These are phyloP conservation scores for Alloteropsis angusta DNA, from an alignment of 202 grass and related monocot genomes.

Conservation along the genomic window DNA sequence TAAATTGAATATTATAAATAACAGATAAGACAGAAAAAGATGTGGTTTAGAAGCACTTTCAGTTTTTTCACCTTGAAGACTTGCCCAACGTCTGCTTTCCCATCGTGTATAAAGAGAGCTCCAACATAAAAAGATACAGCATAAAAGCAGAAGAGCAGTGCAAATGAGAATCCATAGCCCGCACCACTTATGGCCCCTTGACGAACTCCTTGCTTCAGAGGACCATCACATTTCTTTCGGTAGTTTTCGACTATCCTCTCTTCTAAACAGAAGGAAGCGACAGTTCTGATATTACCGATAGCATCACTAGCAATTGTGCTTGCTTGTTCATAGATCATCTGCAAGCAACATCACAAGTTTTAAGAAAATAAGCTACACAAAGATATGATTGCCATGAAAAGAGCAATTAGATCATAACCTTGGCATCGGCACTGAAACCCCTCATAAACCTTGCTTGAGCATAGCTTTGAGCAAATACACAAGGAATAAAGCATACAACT, in stretches of 20 bases:
- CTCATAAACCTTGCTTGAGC: constrained; percentile 47
- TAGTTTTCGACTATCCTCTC: constrained; percentile 50
- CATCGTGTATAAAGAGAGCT: constrained; percentile 44
- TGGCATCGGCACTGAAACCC: constrained; percentile 63
- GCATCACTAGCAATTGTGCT: constrained; percentile 75
- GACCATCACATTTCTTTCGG: constrained; percentile 46
- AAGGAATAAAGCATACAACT: constrained; percentile 58
- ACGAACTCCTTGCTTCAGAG: constrained; percentile 43
- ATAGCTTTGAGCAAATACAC: constrained; percentile 45
- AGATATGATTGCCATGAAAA: background rate
- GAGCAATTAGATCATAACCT: constrained; percentile 29
- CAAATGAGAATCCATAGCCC: constrained; percentile 53
- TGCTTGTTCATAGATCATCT: constrained; percentile 83
- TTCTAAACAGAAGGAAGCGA: constrained; percentile 62
- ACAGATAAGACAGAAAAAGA: background rate
- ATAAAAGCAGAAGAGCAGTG: constrained; percentile 60
- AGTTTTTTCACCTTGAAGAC: constrained; percentile 48
- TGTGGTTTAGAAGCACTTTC: background rate
- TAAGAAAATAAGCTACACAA: background rate
- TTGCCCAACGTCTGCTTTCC: constrained; percentile 39
- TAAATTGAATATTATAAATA: background rate
- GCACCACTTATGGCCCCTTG: constrained; percentile 57
- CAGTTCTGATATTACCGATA: constrained; percentile 55
- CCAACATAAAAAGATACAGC: constrained; percentile 59
- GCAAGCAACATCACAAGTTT: constrained; percentile 2